Evolutionary conservation across 257 asterid species (phyloP), one percentile per base, ranked within the genome.

Genomic region (Petunia axillaris): DNA sequence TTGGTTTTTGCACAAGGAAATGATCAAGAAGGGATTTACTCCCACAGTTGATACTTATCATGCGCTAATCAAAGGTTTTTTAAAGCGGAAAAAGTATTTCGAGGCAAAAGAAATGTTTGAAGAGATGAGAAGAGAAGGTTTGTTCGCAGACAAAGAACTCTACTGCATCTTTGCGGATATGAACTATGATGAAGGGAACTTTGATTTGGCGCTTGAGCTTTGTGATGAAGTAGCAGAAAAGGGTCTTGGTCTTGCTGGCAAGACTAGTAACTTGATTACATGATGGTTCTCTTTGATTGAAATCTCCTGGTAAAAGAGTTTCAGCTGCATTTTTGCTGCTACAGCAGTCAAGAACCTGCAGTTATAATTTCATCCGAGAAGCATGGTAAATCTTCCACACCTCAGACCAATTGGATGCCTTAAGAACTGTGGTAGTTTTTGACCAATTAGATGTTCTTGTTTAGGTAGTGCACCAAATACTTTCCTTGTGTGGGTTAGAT

Each of bases 161-260:
- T 92, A 88, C 80, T 85, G 86, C 79, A 82, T 85, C 81, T 93
- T 95, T 84, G 89, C 91, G 7, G 99, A 95, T 84, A 89, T 95
- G 89, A 87, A 82, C 77, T 93, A 84, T 82, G 88, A 90, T 68
- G 94, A 91, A 55, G 98, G 98, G 68, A 87, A 93, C 68, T 81
- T 92, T 62, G 98, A 91, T 87, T 67, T 76, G 68, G 87, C 93
- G 63, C 88, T 95, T 88, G 90, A 85, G 89, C 97, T 95, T 85
- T 92, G 97, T 85, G 96, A 92, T 85, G 98, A 95, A 85, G 93
- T 90, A 43, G 85, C 92, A 55, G 99, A 95, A 77, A 90, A 83
- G 76, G 87, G 89, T 82, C 83, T 88, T 77, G 87, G 87, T 78
- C 83, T 89, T 40, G 44, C 80, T 79, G 77, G 80, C 58, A 76